phyloP scores from a whole-genome alignment of 495 filamentous ascomycete species.

The Lepraria neglecta region DNA sequence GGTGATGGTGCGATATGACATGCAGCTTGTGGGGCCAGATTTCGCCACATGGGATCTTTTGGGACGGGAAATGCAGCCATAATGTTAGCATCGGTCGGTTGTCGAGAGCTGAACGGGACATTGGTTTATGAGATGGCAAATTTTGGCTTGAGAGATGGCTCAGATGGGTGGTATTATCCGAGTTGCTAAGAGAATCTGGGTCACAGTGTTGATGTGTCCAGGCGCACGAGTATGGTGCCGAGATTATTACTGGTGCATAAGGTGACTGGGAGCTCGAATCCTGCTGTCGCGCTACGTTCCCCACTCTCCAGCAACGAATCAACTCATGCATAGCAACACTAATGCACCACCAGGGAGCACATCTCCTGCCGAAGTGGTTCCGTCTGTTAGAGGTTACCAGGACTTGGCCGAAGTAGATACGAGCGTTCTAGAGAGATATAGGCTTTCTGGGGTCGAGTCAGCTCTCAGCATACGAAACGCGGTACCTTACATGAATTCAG shows the following conservation, averaged over 20 bases:
- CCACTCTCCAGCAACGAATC: background rate
- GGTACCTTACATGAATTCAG: constrained; percentile 9
- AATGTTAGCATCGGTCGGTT: background rate
- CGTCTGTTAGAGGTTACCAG: background rate
- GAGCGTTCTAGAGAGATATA: background rate
- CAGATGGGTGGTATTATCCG: background rate
- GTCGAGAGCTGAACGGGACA: background rate
- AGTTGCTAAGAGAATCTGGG: background rate
- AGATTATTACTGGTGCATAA: constrained; percentile 3
- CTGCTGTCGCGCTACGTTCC: background rate
- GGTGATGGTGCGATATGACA: constrained; percentile 15
- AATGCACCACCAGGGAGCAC: background rate
- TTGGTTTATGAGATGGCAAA: background rate
- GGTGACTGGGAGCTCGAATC: background rate
- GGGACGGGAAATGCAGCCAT: background rate
- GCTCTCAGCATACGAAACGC: background rate
- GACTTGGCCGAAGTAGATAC: constrained; percentile 1
- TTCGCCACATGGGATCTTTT: background rate
- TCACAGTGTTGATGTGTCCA: background rate
- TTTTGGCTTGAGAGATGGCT: background rate
- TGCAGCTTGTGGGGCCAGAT: constrained; percentile 11
- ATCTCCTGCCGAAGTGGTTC: constrained; percentile 2
- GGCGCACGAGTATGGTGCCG: background rate
- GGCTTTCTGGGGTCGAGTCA: background rate
- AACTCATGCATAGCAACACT: background rate